These are phyloP conservation scores for Butyriboletus loyo DNA, from an alignment of 768 basidiomycete species.

Conservation along the genomic window DNA sequence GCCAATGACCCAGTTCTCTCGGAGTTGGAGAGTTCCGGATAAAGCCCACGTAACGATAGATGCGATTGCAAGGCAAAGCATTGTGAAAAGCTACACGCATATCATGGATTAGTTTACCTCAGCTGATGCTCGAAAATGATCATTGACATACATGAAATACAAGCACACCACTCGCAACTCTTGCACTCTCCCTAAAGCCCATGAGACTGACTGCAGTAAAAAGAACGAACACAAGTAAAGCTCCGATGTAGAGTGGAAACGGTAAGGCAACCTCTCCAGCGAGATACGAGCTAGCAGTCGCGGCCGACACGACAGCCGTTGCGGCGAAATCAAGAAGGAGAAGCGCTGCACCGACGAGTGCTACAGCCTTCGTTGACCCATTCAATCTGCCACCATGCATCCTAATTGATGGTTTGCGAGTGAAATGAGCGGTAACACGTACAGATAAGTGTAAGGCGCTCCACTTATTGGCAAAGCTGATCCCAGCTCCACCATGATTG, in stretches of 20 bases:
- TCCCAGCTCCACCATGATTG: constrained; percentile 70
- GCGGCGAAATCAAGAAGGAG: constrained; percentile 70
- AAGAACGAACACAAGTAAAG: constrained; percentile 50
- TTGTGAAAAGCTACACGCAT: constrained; percentile 45
- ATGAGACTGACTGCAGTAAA: constrained; percentile 55
- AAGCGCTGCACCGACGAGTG: constrained; percentile 62
- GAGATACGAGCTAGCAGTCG: constrained; percentile 67
- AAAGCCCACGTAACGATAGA: constrained; percentile 50
- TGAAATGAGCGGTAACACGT: constrained; percentile 13
- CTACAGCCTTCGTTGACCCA: constrained; percentile 58
- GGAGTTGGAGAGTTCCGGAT: constrained; percentile 46
- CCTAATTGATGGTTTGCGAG: not conserved
- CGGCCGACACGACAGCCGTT: constrained; percentile 69
- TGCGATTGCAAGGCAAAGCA: constrained; percentile 51
- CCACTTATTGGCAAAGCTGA: constrained; percentile 68
- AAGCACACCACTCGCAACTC: constrained; percentile 56
- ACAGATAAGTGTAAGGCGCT: constrained; percentile 71
- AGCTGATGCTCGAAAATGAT: not conserved
- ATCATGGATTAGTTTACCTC: not conserved
- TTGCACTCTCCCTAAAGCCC: constrained; percentile 61
- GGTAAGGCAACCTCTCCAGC: constrained; percentile 59
- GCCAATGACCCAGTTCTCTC: constrained; percentile 51
- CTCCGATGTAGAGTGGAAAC: constrained; percentile 51
- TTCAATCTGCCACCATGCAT: constrained; percentile 46
- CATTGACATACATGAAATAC: constrained; percentile 50